Conservation (phyloP, 2,329 filamentous ascomycete species). For the Elsinoe batatas region DNA sequence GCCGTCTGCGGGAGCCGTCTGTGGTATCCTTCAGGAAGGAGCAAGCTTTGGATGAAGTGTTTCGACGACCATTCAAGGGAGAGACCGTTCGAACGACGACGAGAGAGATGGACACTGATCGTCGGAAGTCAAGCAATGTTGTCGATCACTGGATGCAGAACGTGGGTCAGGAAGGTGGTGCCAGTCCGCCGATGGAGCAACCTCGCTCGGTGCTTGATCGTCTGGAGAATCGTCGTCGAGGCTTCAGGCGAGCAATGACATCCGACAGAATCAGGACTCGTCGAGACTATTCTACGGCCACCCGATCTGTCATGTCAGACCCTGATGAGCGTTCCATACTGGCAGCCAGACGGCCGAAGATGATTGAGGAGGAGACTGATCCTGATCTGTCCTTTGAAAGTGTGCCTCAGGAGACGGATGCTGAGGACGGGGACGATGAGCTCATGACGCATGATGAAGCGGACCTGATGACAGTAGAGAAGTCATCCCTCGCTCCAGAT, state of each 20-base stretch:
- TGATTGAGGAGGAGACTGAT: constrained; percentile 38
- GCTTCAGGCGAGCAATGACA: constrained; percentile 43
- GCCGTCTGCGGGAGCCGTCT: constrained; percentile 69
- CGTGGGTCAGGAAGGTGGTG: constrained; percentile 45
- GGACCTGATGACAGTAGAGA: constrained; percentile 8
- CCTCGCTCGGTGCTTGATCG: constrained; percentile 49
- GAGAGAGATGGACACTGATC: constrained; percentile 38
- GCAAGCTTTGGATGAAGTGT: constrained; percentile 81
- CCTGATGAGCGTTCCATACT: constrained; percentile 39
- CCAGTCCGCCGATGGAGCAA: constrained; percentile 51
- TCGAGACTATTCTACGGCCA: constrained; percentile 42
- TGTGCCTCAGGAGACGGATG: constrained; percentile 58
- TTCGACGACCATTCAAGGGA: constrained; percentile 57
- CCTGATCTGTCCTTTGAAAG: constrained; percentile 32
- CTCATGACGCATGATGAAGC: constrained; percentile 63
- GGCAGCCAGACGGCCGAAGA: constrained; percentile 28
- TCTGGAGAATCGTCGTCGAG: constrained; percentile 45
- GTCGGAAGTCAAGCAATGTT: constrained; percentile 66
- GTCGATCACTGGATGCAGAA: constrained; percentile 85
- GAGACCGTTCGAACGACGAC: constrained; percentile 45
- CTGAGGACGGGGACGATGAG: constrained; percentile 74
- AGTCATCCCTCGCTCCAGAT: constrained; percentile 14
- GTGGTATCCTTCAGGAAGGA: constrained; percentile 85
- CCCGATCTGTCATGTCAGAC: constrained; percentile 48
- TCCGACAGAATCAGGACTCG: constrained; percentile 22